Evolutionary conservation across 2,329 filamentous ascomycete species (phyloP).

Genomic region (Ophiosphaerella korrae): DNA sequence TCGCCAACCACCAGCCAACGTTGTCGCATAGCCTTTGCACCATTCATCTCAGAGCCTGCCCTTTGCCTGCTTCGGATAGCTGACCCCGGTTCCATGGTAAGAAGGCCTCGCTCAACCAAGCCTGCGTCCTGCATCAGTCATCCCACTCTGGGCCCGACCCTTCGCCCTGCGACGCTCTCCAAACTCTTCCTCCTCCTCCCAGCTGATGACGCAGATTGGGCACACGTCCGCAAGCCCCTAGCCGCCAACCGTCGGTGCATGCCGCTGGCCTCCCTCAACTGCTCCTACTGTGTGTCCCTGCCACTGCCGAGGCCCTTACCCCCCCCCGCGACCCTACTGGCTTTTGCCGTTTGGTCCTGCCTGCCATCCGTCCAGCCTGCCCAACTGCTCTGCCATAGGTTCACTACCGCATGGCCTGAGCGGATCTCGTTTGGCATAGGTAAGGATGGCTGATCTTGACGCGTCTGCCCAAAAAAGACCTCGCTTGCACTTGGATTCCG

Average conservation of each 20-base stretch:
- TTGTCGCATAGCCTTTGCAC: slow-evolving; percentile 38
- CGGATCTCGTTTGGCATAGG: slow-evolving; percentile 40
- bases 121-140: slow-evolving; percentile 30
- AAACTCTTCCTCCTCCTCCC: slow-evolving; percentile 38
- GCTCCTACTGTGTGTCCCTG: slow-evolving; percentile 30
- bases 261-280: slow-evolving; percentile 35
- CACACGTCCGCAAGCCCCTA: slow-evolving; percentile 29
- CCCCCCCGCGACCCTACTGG: slow-evolving; percentile 31
- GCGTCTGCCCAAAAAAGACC: slow-evolving; percentile 45
- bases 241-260: slow-evolving; percentile 37
- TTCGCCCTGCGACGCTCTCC: slow-evolving; percentile 44
- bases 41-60: slow-evolving; percentile 25
- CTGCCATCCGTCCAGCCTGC: slow-evolving; percentile 16
- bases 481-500: slow-evolving; percentile 48
- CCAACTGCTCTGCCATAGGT: slow-evolving; percentile 26
- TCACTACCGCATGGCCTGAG: slow-evolving; percentile 49
- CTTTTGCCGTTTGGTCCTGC: slow-evolving; percentile 34
- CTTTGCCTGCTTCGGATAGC: slow-evolving; percentile 43
- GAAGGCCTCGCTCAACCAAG: slow-evolving; percentile 27
- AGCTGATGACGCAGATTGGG: slow-evolving; percentile 45
- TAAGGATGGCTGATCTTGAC: slow-evolving; percentile 49
- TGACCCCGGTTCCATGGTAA: slow-evolving; percentile 48
- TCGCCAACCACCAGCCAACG: slow-evolving; percentile 37
- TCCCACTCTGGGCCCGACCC: slow-evolving; percentile 34
- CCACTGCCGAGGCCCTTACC: slow-evolving; percentile 31